These are phyloP conservation scores for Capronia epimyces DNA, from an alignment of 2,329 filamentous ascomycete genomes.

Conservation along the genomic window DNA sequence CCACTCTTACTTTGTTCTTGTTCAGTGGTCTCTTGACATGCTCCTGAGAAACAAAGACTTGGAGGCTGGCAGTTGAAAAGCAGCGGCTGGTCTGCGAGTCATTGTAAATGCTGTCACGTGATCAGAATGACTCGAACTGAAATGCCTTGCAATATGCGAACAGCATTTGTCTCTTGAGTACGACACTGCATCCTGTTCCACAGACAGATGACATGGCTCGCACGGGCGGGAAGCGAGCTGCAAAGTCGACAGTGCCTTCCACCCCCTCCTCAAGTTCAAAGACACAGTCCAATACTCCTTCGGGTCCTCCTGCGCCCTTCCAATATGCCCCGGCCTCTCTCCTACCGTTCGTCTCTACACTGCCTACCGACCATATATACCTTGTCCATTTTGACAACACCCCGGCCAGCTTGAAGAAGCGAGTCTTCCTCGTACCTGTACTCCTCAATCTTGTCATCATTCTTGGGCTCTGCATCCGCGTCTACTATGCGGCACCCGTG, in stretches of 20 bases:
- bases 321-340: slow-evolving; percentile 22
- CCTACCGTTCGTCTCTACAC: slow-evolving; percentile 54
- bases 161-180: no score
- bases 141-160: no score
- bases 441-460: slow-evolving; percentile 67
- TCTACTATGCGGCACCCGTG: slow-evolving; percentile 63
- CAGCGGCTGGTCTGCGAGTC: no score
- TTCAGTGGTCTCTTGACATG: no score
- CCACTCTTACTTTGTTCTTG: no score
- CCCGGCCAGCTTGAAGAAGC: slow-evolving; percentile 65
- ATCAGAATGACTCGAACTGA: no score
- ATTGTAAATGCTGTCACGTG: no score
- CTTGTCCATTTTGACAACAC: slow-evolving; percentile 75
- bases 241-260: slow-evolving; percentile 9
- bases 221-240: slow-evolving; percentile 13
- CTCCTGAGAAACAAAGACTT: no score
- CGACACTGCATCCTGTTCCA: no score
- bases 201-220: slow-evolving; percentile 18
- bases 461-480: slow-evolving; percentile 60
- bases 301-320: slow-evolving; percentile 23
- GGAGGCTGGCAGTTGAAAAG: no score
- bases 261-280: slow-evolving; percentile 3
- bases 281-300: slow-evolving; percentile 2
- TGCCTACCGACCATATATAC: slow-evolving; percentile 69
- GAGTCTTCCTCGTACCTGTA: slow-evolving; percentile 75